Base-by-base conservation (phyloP, 2,329 filamentous ascomycete genomes). In the Xylaria sp. region DNA sequence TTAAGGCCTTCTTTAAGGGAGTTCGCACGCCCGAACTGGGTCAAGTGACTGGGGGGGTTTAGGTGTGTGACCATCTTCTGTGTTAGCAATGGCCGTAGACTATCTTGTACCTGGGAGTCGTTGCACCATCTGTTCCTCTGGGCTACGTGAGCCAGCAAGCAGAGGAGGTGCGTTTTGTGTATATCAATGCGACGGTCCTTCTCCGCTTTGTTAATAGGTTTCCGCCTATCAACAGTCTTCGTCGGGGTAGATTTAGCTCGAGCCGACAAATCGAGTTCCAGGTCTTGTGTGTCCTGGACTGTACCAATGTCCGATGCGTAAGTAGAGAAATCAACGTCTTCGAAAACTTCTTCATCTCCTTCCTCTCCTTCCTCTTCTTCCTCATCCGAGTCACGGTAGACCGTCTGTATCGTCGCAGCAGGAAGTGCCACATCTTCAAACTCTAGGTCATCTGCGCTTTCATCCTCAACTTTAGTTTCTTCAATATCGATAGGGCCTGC, bases 61-160 rank as follows among this genome's bases (percentile, higher is more conserved):
- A 98, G 82, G 60, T 89, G 89, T 0, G 83, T 83, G 31, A 91
- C 78, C 33, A 87, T 89, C 73, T 91, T 91, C 36, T 88, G 86
- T 1, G 87, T 84, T 5, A 97, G 77, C 42, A 94, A 83, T 45
- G 85, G 81, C 61, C 86, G 88, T 45, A 97, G 79, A n/a, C 79
- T 80, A 45, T 82, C 85, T 75, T 97, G 93, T 9, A 92, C 87
- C 63, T 85, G 80, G 15, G 81, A 73, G 75, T 95, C 90, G 74
- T 97, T 97, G 80, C 94, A 97, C 93, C 95, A 97, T 61, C 87
- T 83, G 75, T 98, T 99, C 62, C 94, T 89, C 64, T 88, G 83
- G 71, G 92, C 86, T 17, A 90, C 86, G 78, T 98, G 93, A 10
- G 89, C 88, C 17, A 99, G 79, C 1, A 99, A 84, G 76, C 93